Conservation (phyloP, 345 rosid genomes). For the Brassica juncea region DNA sequence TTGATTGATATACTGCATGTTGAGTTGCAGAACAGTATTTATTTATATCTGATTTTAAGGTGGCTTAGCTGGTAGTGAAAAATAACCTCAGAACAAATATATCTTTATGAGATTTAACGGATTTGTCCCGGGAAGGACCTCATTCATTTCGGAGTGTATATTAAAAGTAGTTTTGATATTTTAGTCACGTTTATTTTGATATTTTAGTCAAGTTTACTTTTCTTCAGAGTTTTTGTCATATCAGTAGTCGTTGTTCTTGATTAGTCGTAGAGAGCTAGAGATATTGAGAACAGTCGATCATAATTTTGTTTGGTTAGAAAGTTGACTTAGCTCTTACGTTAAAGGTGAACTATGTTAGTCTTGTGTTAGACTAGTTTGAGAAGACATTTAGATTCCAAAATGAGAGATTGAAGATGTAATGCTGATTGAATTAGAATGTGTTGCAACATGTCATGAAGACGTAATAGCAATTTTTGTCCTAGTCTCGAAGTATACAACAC, state of each 20-base stretch:
- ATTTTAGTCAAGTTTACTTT: background rate
- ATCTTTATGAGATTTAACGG: background rate
- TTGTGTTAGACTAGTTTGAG: too few relatives aligned
- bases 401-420: too few relatives aligned
- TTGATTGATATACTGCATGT: background rate
- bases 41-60: background rate
- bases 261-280: background rate
- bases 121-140: background rate
- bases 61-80: background rate
- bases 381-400: too few relatives aligned
- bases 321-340: background rate
- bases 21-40: background rate
- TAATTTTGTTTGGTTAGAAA: background rate
- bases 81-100: background rate
- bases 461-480: too few relatives aligned
- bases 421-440: too few relatives aligned
- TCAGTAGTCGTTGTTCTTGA: background rate
- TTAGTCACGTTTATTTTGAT: too few relatives aligned
- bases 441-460: too few relatives aligned
- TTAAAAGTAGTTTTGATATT: background rate
- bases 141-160: background rate
- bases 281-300: background rate
- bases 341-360: background rate
- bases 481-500: too few relatives aligned
- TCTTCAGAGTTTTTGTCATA: background rate